Percentiles rank a stretch among this genome's conserved stretches.
phyloP scores from a whole-genome alignment of 768 basidiomycete genomes.

The Lanmaoa rubissima region DNA sequence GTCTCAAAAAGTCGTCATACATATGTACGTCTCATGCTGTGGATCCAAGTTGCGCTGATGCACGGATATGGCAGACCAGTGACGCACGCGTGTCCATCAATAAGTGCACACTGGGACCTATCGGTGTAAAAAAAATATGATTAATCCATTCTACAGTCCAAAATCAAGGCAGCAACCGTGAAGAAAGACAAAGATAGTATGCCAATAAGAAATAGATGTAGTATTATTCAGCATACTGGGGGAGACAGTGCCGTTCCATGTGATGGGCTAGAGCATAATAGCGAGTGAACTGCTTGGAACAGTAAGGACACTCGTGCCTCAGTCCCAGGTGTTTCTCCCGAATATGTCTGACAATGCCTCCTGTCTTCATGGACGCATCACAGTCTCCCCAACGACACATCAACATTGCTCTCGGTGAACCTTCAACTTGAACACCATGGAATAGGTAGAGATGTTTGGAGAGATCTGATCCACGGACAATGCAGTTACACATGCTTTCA shows the following conservation, averaged over 20 bases:
- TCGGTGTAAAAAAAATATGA: too few species aligned
- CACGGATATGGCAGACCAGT: too few species aligned
- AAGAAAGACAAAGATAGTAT: not conserved
- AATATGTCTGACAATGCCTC: not conserved
- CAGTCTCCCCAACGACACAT: not conserved
- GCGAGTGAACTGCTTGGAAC: not conserved
- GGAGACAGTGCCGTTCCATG: not conserved
- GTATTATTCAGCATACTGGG: not conserved
- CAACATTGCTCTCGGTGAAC: not conserved
- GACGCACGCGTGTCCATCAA: too few species aligned
- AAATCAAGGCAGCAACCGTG: too few species aligned
- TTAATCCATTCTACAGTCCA: too few species aligned
- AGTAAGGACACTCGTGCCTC: not conserved
- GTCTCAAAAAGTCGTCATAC: too few species aligned
- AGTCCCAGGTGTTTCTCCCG: not conserved
- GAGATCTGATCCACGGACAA: not conserved
- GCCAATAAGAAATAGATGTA: not conserved
- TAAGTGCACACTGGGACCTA: too few species aligned
- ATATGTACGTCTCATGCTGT: too few species aligned
- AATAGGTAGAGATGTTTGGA: not conserved
- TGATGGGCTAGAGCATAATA: not conserved
- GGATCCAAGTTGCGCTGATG: too few species aligned
- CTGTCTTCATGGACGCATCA: fast-evolving
- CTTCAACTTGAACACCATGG: not conserved
- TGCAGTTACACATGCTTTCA: not conserved